These are phyloP conservation scores for Tubosaeta sp. DNA, from an alignment of 768 basidiomycete species.

Conservation along the genomic window DNA sequence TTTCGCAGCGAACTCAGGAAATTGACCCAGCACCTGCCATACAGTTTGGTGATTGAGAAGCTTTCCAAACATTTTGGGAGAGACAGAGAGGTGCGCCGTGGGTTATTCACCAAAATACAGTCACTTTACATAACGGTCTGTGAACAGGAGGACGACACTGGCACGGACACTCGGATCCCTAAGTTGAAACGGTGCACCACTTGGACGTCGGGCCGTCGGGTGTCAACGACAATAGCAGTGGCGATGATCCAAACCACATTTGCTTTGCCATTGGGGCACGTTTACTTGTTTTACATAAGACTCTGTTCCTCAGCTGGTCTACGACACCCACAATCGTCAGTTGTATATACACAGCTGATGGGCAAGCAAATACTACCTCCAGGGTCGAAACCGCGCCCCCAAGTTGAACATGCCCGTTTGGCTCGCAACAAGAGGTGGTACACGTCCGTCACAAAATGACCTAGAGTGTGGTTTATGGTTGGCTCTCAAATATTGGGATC, in stretches of 20 bases:
- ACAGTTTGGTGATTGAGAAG: conserved; percentile 80
- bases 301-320: conserved; percentile 67
- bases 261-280: background rate
- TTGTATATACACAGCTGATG: background rate
- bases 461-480: too few relatives aligned
- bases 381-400: conserved; percentile 63
- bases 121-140: background rate
- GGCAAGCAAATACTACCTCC: conserved; percentile 45
- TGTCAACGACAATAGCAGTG: conserved; percentile 28
- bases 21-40: conserved; percentile 83
- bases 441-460: conserved; percentile 65
- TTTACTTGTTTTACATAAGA: conserved; percentile 36
- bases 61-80: conserved; percentile 83
- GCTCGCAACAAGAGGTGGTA: conserved; percentile 78
- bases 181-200: conserved; percentile 40
- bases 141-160: conserved; percentile 56
- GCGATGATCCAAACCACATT: conserved; percentile 23
- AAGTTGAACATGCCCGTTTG: conserved; percentile 66
- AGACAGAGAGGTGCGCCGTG: conserved; percentile 48
- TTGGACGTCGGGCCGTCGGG: conserved; percentile 6
- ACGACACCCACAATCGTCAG: background rate
- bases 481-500: too few relatives aligned
- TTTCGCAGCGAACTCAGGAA: conserved; percentile 46
- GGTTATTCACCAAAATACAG: background rate
- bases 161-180: conserved; percentile 44